Base-by-base conservation (phyloP, 495 filamentous ascomycete species). In the Immersiella caudata region DNA sequence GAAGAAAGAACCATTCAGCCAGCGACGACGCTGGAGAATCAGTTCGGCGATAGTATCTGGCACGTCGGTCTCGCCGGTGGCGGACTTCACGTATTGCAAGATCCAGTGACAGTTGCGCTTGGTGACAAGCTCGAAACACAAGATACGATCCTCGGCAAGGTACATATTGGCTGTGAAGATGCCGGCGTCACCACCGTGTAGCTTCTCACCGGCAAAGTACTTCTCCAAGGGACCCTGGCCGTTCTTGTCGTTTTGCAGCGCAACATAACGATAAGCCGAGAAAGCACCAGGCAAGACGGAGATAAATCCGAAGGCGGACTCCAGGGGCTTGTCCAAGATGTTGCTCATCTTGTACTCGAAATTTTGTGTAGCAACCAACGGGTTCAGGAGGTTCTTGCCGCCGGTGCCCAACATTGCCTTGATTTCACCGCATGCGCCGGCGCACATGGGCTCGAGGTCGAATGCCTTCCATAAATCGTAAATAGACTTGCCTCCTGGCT, bases 321-420 rank as follows among this genome's bases (percentile, higher is more conserved):
- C 96, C 25, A 99, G 81, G 1, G 96, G 96, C 76, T 99, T 99
- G 76, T 99, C 96, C 22, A 99, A 87, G 74, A 99, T 99, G 77
- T 99, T 99, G 79, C 92, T 96, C 87, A 99, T 96, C 83, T 99
- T 99, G 83, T 99, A 99, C 82, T 99, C 96, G 74, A 99, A 99
- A 73, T 99, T 99, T 78, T 99, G 96, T 5, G 93, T 93, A 2
- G 96, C 96, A 12, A 99, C 92, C 20, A 99, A 84, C 0, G 96
- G 96, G 69, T 98, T 99, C 68, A 97, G 70, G 60, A 99, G 83
- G 72, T 96, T 92, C 80, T 90, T 96, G 67, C 93, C 92, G 64
- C 89, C 90, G n/a, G 85, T 81, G 18, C 88, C 92, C 81, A 97
- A 83, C 94, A 98, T 97, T 66, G 96, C 95, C 81, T 98, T 98